A percentile compares a stretch with the other conserved stretches of the same genome.
These are phyloP conservation scores for Eucalyptus curtisii DNA, from an alignment of 345 rosid species.

Conservation along the genomic window DNA sequence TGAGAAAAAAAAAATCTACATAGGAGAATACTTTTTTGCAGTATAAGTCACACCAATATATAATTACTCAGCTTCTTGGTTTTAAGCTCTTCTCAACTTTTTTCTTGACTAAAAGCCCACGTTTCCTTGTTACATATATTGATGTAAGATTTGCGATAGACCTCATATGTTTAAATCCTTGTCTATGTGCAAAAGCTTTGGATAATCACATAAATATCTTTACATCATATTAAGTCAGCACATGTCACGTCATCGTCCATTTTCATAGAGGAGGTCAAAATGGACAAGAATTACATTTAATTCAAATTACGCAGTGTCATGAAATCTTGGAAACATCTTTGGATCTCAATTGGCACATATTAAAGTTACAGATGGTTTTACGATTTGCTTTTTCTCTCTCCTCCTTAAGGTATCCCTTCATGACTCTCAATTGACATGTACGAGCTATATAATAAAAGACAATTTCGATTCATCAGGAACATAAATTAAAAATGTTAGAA, in stretches of 20 bases:
- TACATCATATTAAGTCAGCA: neutral
- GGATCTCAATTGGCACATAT: neutral
- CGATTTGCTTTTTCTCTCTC: too few relatives aligned
- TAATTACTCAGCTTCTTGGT: too few relatives aligned
- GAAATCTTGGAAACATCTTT: neutral
- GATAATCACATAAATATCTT: neutral
- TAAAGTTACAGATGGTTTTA: too few relatives aligned
- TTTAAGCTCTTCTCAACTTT: too few relatives aligned
- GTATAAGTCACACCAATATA: too few relatives aligned
- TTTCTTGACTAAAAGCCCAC: too few relatives aligned
- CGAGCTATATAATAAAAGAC: neutral
- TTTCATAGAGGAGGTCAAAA: neutral
- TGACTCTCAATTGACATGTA: neutral
- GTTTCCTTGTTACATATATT: too few relatives aligned
- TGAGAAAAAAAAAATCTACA: too few relatives aligned
- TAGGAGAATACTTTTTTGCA: too few relatives aligned
- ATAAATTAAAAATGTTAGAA: neutral
- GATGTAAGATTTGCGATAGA: too few relatives aligned
- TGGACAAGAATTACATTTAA: neutral
- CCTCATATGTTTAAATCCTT: too few relatives aligned
- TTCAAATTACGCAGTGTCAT: neutral
- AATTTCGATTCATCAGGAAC: neutral
- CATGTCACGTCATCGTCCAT: neutral
- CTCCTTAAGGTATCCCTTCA: neutral
- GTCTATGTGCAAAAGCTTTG: too few relatives aligned